Percentiles rank a stretch among this genome's conserved stretches.
Evolutionary conservation across 1,139 yeast species (phyloP).

Genomic region (Scheffersomyces lignicola): DNA sequence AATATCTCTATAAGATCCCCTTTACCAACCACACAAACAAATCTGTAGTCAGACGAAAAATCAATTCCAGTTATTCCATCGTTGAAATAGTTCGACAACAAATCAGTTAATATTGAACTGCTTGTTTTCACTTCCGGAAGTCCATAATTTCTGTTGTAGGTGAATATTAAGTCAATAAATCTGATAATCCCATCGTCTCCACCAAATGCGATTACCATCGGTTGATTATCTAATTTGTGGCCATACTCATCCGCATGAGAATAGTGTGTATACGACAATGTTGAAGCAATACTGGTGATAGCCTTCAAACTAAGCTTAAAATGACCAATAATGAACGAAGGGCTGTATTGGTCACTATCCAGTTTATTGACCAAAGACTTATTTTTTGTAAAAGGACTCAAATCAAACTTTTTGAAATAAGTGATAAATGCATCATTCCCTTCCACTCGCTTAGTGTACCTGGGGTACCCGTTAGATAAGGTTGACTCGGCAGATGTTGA

Average conservation of each 20-base stretch:
- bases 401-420: slow-evolving; percentile 40
- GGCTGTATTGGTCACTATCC: slow-evolving; percentile 9
- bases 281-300: slow-evolving; percentile 35
- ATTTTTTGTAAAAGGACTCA: slow-evolving; percentile 26
- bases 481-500: not conserved
- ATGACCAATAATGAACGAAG: slow-evolving; percentile 45
- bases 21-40: slow-evolving; percentile 55
- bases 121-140: slow-evolving; percentile 19
- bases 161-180: slow-evolving; percentile 48
- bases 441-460: slow-evolving; percentile 28
- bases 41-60: slow-evolving; percentile 67
- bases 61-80: slow-evolving; percentile 61
- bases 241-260: slow-evolving; percentile 6
- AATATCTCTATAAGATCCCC: slow-evolving; percentile 61
- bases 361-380: slow-evolving; percentile 4
- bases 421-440: slow-evolving; percentile 38
- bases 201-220: slow-evolving; percentile 56
- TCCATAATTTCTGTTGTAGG: slow-evolving; percentile 22
- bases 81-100: slow-evolving; percentile 62
- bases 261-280: slow-evolving; percentile 16
- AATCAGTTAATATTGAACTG: slow-evolving; percentile 52
- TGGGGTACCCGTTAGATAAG: slow-evolving; percentile 7
- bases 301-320: slow-evolving; percentile 62
- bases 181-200: slow-evolving; percentile 69
- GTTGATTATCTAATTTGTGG: slow-evolving; percentile 20